These are phyloP conservation scores for Primulina eburnea DNA, from an alignment of 257 asterid species.

Conservation along the genomic window DNA sequence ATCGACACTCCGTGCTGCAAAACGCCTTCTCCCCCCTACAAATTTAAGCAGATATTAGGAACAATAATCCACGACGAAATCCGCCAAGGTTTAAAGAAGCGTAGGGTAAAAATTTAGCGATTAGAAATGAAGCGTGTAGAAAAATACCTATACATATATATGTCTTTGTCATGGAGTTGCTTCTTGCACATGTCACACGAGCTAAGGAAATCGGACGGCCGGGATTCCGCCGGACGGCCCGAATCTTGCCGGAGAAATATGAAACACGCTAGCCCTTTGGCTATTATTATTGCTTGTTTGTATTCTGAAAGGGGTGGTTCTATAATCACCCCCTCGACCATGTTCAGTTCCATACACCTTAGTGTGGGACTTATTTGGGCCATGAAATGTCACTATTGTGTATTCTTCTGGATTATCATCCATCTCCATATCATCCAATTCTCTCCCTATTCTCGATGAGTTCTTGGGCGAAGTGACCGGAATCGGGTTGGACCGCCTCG, in stretches of 20 bases:
- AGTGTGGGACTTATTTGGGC: not conserved
- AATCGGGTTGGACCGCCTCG: not conserved
- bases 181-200: constrained; percentile 66
- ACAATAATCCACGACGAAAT: too few relatives aligned
- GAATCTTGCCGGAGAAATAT: constrained; percentile 56
- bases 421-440: not conserved
- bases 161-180: constrained; percentile 76
- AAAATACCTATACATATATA: constrained; percentile 85
- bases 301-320: constrained; percentile 27
- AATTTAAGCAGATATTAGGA: not conserved
- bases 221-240: constrained; percentile 37
- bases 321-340: not conserved
- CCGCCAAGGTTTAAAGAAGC: too few relatives aligned
- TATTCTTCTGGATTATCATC: not conserved
- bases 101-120: too few relatives aligned
- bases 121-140: not conserved
- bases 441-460: not conserved
- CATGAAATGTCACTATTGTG: not conserved
- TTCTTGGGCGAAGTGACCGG: not conserved
- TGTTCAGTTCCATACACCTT: not conserved
- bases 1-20: constrained; percentile 78
- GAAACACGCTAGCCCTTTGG: constrained; percentile 44
- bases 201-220: constrained; percentile 62
- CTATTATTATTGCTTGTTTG: constrained; percentile 20
- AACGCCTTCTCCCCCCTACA: constrained; percentile 86